phyloP scores from a whole-genome alignment of 2,329 filamentous ascomycete genomes.

The Talaromyces sp. region DNA sequence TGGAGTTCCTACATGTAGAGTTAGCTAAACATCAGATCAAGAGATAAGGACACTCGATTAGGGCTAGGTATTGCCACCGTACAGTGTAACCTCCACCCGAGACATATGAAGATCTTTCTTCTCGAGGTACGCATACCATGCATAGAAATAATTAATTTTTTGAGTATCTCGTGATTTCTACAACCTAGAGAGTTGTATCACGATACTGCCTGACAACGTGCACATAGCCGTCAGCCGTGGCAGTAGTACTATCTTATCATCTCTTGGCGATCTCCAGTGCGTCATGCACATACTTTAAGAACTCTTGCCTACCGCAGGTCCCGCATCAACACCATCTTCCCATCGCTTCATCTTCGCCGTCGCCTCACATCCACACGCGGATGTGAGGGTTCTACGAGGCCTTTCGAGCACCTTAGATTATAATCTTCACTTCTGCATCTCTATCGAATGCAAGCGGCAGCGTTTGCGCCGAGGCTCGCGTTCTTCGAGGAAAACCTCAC shows the following conservation, averaged over 20 bases:
- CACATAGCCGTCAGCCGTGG: neutral
- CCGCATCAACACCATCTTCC: conserved; percentile 1
- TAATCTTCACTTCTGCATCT: neutral
- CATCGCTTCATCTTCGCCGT: neutral
- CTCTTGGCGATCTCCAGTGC: conserved; percentile 19
- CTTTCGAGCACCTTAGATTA: neutral
- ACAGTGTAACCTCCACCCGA: neutral
- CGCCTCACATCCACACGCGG: conserved; percentile 19
- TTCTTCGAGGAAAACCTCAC: conserved; percentile 13
- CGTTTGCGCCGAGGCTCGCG: conserved; percentile 13
- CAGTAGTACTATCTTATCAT: conserved; percentile 9
- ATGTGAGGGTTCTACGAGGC: conserved; percentile 18
- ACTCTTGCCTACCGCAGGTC: conserved; percentile 11
- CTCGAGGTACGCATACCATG: neutral
- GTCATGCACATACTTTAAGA: conserved; percentile 12
- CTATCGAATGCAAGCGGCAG: conserved; percentile 12
- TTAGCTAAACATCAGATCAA: neutral
- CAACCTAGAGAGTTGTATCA: neutral
- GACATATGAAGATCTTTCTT: neutral
- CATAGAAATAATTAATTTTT: neutral
- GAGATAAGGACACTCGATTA: conserved; percentile 1
- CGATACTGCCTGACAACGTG: neutral
- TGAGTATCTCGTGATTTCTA: neutral
- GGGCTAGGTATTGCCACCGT: neutral
- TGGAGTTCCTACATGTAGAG: neutral